phyloP scores from a whole-genome alignment of 768 basidiomycete genomes.

The Agaricus sinodeliciosus region DNA sequence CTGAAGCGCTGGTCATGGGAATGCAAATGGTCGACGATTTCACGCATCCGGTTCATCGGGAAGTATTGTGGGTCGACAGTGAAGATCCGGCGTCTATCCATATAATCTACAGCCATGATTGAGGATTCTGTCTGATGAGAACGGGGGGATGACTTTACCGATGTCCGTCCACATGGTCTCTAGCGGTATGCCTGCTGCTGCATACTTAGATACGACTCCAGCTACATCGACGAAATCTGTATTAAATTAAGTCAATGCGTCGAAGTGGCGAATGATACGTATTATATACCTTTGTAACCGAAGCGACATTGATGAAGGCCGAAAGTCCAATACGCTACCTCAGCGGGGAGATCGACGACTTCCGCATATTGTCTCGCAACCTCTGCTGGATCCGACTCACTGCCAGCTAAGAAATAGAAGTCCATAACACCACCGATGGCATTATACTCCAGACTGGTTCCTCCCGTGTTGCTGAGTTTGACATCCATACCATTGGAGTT shows the following conservation, averaged over 20 bases:
- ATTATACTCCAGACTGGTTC: constrained; percentile 60
- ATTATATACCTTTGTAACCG: constrained; percentile 48
- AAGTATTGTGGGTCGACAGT: constrained; percentile 66
- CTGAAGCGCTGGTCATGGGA: constrained; percentile 51
- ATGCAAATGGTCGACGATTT: constrained; percentile 59
- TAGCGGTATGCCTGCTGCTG: constrained; percentile 54
- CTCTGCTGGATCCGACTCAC: constrained; percentile 46
- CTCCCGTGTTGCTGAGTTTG: constrained; percentile 43
- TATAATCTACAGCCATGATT: no score
- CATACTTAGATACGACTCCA: constrained; percentile 54
- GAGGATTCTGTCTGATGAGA: not conserved
- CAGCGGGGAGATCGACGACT: constrained; percentile 57
- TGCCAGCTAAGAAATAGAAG: constrained; percentile 74
- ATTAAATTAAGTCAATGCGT: not conserved
- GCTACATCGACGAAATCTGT: constrained; percentile 59
- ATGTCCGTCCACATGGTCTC: constrained; percentile 83
- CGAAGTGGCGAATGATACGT: not conserved
- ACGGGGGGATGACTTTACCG: constrained; percentile 25
- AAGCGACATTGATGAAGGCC: constrained; percentile 71
- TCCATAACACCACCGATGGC: constrained; percentile 73
- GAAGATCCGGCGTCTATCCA: constrained; percentile 56
- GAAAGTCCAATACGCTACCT: constrained; percentile 71
- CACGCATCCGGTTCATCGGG: constrained; percentile 54
- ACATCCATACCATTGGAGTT: constrained; percentile 77
- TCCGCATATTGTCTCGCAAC: constrained; percentile 66